Base-by-base conservation (phyloP, 192 early-diverging fungal species). In the Spizellomyces sp. region DNA sequence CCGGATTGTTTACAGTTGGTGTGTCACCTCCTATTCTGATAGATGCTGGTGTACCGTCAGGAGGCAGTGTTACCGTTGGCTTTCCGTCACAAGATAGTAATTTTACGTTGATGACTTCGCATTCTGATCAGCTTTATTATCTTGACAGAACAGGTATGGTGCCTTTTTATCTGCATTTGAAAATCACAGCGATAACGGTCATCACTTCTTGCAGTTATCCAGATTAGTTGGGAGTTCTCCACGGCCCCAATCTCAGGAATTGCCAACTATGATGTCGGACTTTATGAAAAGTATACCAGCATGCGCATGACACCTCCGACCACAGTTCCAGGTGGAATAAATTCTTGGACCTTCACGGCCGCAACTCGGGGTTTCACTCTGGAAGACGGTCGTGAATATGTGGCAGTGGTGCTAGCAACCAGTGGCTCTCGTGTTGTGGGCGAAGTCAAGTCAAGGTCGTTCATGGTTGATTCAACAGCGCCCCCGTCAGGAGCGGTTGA, bases 1-100 rank as follows among this genome's bases (percentile, higher is more conserved):
- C 45, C 64, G 64, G 64, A 36, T 46, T 66, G 64, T 48, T 46
- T 2, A 15, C 46, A 10, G 10, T 48, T 66, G 64, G 44, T 1
- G 46, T 47, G 14, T 66, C 64, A n/a, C 64, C 64, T 45, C 45
- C 64, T 17, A 50, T 66, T 48, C 22, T 17, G 5, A 17, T 48
- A 6, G 64, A 66, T 41, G 46, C 48, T 6, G 44, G 6, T 36
- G 45, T 22, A 50, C 64, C 64, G 6, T 17, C 19, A 42, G 62
- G 62, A 9, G 43, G 27, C 21, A 17, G 27, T 42, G 43, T 54
- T 19, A 54, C 12, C 50, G 50, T 54, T 19, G 50, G 50, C 12
- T 54, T 54, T 54, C 50, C 50, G 12, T 54, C 50, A 2, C 50
- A n/a, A 2, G 50, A 54, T 36, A 36, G 27, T 36, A 36, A 36